Percentiles rank a stretch among this genome's conserved stretches.
Evolutionary conservation across 108 stramenopile species (phyloP).

Genomic region (Nitzschia sp.): DNA sequence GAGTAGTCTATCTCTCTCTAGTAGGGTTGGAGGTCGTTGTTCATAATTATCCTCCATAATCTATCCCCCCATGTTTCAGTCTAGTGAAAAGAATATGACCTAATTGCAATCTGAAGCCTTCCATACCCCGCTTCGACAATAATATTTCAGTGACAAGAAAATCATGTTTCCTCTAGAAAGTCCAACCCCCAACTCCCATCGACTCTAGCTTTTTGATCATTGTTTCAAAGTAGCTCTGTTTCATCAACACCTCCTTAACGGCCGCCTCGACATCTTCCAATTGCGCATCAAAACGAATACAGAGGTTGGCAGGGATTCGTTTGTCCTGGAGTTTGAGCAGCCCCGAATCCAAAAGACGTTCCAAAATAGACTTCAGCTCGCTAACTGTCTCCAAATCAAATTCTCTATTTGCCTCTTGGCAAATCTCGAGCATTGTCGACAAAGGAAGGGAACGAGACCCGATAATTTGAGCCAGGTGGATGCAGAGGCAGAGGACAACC

Average conservation of each 20-base stretch:
- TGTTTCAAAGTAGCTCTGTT: constrained; percentile 34
- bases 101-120: too few species aligned
- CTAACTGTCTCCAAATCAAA: constrained; percentile 28
- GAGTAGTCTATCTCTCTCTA: too few species aligned
- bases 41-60: too few species aligned
- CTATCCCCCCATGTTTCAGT: too few species aligned
- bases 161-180: neutral
- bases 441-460: constrained; percentile 34
- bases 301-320: neutral
- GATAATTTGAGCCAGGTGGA: constrained; percentile 17
- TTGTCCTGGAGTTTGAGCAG: constrained; percentile 9
- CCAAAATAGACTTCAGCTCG: constrained; percentile 33
- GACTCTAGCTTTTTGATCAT: constrained; percentile 30
- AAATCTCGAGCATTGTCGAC: constrained; percentile 29
- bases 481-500: constrained; percentile 48
- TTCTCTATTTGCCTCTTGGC: constrained; percentile 23
- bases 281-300: constrained; percentile 56
- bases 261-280: constrained; percentile 69
- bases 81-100: too few species aligned
- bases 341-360: constrained; percentile 50
- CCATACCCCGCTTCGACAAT: too few species aligned
- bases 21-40: too few species aligned
- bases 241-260: constrained; percentile 46
- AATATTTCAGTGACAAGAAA: too few species aligned
- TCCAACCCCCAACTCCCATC: neutral